These are phyloP conservation scores for Tolypocladium guangdongense DNA, from an alignment of 2,329 filamentous ascomycete species.

Conservation along the genomic window DNA sequence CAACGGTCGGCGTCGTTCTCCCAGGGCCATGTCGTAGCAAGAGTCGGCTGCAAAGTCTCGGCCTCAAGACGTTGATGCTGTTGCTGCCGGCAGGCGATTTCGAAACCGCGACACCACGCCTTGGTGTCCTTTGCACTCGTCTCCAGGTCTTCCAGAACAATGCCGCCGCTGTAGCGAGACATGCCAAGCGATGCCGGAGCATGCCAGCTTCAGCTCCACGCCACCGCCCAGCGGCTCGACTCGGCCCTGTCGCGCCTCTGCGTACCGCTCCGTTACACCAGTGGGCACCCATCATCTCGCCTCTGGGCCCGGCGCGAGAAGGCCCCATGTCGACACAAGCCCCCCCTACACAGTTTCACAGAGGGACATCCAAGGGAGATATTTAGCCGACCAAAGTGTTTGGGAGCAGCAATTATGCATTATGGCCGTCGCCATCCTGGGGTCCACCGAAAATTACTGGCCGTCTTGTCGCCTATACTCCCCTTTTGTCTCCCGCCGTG, in stretches of 20 bases:
- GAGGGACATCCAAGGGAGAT: background rate
- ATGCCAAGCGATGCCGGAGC: background rate
- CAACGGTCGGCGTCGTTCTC: background rate
- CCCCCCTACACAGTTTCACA: background rate
- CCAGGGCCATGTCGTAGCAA: background rate
- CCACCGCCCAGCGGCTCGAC: background rate
- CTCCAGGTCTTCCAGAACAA: background rate
- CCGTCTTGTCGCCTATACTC: background rate
- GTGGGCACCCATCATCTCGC: background rate
- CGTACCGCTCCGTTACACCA: background rate
- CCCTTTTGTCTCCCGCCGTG: background rate
- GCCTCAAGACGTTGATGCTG: background rate
- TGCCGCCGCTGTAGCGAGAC: background rate
- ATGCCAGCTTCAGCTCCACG: background rate
- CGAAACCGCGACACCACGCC: background rate
- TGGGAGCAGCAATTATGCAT: background rate
- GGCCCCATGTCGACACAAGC: background rate
- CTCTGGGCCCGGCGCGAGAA: background rate
- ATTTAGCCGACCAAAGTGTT: slow-evolving; percentile 1
- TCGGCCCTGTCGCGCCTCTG: background rate
- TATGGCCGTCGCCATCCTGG: background rate
- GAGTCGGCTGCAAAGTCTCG: background rate
- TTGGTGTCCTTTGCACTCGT: background rate
- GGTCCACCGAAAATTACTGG: background rate
- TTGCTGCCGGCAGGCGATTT: background rate